Conservation (phyloP, 306 rosid genomes). For the Cicer pinnatifidum region DNA sequence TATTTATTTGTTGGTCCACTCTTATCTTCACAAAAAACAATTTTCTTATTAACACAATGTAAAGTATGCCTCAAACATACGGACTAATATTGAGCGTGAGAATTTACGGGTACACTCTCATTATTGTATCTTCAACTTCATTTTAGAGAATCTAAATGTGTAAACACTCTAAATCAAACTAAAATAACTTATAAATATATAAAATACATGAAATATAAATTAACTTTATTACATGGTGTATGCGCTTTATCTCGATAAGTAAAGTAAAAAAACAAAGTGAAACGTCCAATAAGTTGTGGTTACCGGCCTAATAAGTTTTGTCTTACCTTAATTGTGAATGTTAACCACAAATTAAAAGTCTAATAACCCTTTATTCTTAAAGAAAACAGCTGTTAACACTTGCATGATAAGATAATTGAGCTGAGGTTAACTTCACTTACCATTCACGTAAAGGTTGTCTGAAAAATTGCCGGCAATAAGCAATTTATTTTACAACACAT, state of each 20-base stretch:
- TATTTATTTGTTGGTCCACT: too few relatives aligned
- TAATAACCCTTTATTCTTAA: conserved; percentile 1
- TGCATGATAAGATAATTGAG: conserved; percentile 52
- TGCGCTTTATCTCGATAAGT: not conserved
- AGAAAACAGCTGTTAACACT: conserved; percentile 49
- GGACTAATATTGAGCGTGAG: too few relatives aligned
- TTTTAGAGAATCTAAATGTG: not conserved
- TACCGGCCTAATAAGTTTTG: not conserved
- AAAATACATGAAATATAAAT: not conserved
- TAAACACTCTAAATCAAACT: conserved; percentile 17
- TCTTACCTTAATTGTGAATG: not conserved
- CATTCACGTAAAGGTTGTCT: conserved; percentile 71
- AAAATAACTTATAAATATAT: conserved; percentile 3
- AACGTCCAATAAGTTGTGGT: not conserved
- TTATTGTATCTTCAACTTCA: too few relatives aligned
- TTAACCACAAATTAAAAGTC: conserved; percentile 21
- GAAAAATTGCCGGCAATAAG: conserved; percentile 55
- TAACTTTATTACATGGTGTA: conserved; percentile 3
- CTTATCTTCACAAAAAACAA: too few relatives aligned
- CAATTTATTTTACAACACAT: conserved; percentile 48
- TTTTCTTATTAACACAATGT: too few relatives aligned
- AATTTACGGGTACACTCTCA: too few relatives aligned
- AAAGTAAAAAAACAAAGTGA: conserved; percentile 8
- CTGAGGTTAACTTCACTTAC: conserved; percentile 66
- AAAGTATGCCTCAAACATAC: too few relatives aligned